phyloP scores from a whole-genome alignment of 2,329 filamentous ascomycete genomes.

The Verticillium dahliae region DNA sequence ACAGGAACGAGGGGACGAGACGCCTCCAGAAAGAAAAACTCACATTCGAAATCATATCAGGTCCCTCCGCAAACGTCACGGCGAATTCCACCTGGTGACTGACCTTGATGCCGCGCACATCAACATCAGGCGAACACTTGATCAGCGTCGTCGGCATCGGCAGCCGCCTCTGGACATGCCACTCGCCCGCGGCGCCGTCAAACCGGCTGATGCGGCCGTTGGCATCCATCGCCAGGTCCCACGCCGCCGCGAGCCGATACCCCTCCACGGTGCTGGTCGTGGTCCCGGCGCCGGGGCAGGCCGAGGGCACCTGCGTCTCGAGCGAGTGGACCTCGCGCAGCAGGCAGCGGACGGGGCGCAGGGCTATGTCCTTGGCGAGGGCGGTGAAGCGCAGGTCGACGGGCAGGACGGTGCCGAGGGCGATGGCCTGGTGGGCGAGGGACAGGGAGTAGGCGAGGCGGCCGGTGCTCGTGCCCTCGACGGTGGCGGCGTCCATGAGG shows the following conservation, averaged over 20 bases:
- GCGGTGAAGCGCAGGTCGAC: conserved; percentile 1
- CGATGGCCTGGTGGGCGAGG: conserved; percentile 2
- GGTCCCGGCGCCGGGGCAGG: background rate
- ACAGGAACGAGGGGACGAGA: no score
- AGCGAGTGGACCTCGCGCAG: conserved; percentile 2
- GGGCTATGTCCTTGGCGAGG: background rate
- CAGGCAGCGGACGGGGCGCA: background rate
- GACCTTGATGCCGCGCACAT: background rate
- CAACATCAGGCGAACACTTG: conserved; percentile 2
- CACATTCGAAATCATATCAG: background rate
- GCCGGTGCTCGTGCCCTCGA: conserved; percentile 1
- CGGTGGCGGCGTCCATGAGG: conserved; percentile 4
- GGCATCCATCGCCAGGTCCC: background rate
- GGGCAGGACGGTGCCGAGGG: conserved; percentile 3
- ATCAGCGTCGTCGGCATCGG: conserved; percentile 1
- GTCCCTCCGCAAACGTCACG: background rate
- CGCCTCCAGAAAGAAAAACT: background rate
- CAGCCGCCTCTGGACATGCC: background rate
- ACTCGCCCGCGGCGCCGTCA: background rate
- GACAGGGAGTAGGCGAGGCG: conserved; percentile 1
- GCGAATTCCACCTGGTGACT: conserved; percentile 1
- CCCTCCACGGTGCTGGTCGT: background rate
- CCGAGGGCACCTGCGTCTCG: background rate
- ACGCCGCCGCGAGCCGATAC: background rate
- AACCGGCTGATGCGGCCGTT: background rate